Percentiles rank a stretch among this genome's conserved stretches.
Conservation (phyloP, 306 rosid genomes). For the Phaseolus lunatus region DNA sequence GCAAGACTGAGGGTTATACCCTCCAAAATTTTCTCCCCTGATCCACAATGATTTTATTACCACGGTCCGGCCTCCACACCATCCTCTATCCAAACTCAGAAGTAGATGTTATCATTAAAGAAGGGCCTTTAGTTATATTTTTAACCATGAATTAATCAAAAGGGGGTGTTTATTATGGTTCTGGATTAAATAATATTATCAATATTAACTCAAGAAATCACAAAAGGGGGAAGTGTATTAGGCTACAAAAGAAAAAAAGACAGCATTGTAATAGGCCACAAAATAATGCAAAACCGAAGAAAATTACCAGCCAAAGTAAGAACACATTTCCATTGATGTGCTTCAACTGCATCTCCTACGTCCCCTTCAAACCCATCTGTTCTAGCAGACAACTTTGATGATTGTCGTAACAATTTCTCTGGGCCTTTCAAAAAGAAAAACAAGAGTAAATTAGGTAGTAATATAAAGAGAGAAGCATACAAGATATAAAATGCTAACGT, state of each 20-base stretch:
- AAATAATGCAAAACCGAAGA: slow-evolving; percentile 41
- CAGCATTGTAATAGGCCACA: slow-evolving; percentile 36
- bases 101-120: slow-evolving; percentile 29
- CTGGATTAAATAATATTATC: slow-evolving; percentile 31
- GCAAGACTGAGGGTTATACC: slow-evolving; percentile 28
- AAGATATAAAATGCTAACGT: slow-evolving; percentile 10
- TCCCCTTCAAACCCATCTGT: slow-evolving; percentile 74
- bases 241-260: slow-evolving; percentile 25
- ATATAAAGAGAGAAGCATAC: background rate
- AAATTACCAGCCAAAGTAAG: slow-evolving; percentile 75
- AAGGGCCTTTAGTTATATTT: slow-evolving; percentile 20
- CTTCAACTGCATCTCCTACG: slow-evolving; percentile 82
- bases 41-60: slow-evolving; percentile 29
- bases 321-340: slow-evolving; percentile 88
- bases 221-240: slow-evolving; percentile 12
- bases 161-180: background rate
- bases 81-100: slow-evolving; percentile 34
- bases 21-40: slow-evolving; percentile 26
- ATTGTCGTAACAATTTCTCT: slow-evolving; percentile 77
- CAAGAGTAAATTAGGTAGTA: slow-evolving; percentile 33
- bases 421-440: slow-evolving; percentile 67
- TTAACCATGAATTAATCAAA: background rate
- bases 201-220: slow-evolving; percentile 24
- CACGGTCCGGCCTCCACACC: background rate
- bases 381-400: slow-evolving; percentile 61